Evolutionary conservation across 2,329 filamentous ascomycete species (phyloP).

Genomic region (Parastagonospora nodorum): DNA sequence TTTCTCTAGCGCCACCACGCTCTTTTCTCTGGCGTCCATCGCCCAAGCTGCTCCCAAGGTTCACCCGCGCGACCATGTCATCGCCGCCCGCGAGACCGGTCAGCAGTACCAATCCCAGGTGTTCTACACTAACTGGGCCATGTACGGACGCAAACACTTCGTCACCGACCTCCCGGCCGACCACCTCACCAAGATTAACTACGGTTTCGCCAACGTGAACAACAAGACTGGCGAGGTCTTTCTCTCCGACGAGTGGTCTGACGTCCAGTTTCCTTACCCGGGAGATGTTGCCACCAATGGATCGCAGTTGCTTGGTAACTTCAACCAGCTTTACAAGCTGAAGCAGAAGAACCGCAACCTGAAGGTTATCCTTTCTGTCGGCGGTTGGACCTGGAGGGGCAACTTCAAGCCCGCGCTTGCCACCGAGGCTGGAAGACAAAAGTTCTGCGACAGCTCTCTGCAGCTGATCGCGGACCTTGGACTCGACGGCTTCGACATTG

Average conservation of each 20-base stretch:
- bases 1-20: constrained; percentile 21
- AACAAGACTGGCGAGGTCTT: constrained; percentile 74
- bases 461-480: constrained; percentile 80
- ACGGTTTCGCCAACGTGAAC: constrained; percentile 85
- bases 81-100: constrained; percentile 6
- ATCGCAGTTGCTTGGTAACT: constrained; percentile 73
- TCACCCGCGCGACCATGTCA: constrained; percentile 3
- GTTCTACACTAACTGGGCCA: constrained; percentile 77
- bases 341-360: constrained; percentile 78
- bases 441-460: constrained; percentile 72
- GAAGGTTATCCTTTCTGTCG: constrained; percentile 80
- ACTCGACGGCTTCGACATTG: constrained; percentile 60
- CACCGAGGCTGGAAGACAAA: constrained; percentile 63
- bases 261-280: constrained; percentile 67
- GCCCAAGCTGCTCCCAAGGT: constrained; percentile 17
- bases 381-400: constrained; percentile 75
- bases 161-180: constrained; percentile 81
- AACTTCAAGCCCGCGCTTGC: constrained; percentile 76
- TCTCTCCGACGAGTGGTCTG: constrained; percentile 29
- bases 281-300: constrained; percentile 69
- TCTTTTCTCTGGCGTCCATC: constrained; percentile 23
- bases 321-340: constrained; percentile 76
- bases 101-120: constrained; percentile 66
- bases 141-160: constrained; percentile 81
- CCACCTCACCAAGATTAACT: constrained; percentile 85